Percentiles rank a stretch among this genome's conserved stretches.
These are phyloP conservation scores for barrel medic (Medicago truncatula) DNA, from an alignment of 306 rosid species.

Conservation along the genomic window MtrunA17r5.0-ANR NC_053046.1:4442001-4442500, in stretches of 20 bases:
- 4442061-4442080: constrained; percentile 59
- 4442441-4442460: constrained; percentile 92
- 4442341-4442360: constrained; percentile 88
- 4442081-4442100: constrained; percentile 62
- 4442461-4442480: constrained; percentile 93
- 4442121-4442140: constrained; percentile 70
- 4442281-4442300: constrained; percentile 78
- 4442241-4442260: constrained; percentile 81
- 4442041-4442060: constrained; percentile 60
- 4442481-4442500: constrained; percentile 80
- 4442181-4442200: constrained; percentile 57
- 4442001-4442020: background rate
- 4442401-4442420: background rate
- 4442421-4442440: background rate
- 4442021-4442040: background rate
- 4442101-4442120: constrained; percentile 51
- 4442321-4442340: constrained; percentile 66
- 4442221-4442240: constrained; percentile 46
- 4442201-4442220: constrained; percentile 42
- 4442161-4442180: constrained; percentile 56
- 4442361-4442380: background rate
- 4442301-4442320: constrained; percentile 84
- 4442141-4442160: constrained; percentile 35
- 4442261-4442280: constrained; percentile 79
- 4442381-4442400: too few relatives aligned